Evolutionary conservation across 2,329 filamentous ascomycete species (phyloP).

Genomic region (Epichloe sibirici): DNA sequence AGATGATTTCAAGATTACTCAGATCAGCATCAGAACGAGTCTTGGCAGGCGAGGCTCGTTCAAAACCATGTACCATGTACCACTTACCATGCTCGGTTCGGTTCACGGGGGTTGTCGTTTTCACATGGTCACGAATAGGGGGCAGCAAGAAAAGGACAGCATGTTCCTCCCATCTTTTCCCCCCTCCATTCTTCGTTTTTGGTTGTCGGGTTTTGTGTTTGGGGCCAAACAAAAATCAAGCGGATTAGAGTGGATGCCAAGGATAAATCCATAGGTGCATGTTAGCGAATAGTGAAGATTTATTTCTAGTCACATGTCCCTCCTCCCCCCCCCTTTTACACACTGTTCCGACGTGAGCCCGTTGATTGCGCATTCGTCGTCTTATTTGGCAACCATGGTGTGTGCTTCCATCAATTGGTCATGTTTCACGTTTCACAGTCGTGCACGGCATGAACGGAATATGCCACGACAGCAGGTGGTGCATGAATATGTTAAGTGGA

Average conservation of each 20-base stretch:
- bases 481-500: no score
- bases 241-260: background rate
- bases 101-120: background rate
- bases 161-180: no score
- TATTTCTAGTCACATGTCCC: background rate
- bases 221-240: background rate
- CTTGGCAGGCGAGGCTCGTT: background rate
- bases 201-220: background rate
- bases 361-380: no score
- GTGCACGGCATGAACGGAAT: no score
- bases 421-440: no score
- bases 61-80: background rate
- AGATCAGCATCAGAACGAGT: background rate
- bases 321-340: no score
- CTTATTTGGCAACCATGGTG: no score
- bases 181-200: background rate
- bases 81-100: no score
- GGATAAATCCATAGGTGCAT: background rate
- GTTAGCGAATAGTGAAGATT: background rate
- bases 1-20: background rate
- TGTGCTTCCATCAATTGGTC: no score
- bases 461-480: no score
- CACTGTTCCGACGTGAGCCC: no score
- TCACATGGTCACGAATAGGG: background rate
- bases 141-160: background rate